These are phyloP conservation scores for Aspergillus nomiae DNA, from an alignment of 2,329 filamentous ascomycete species.

Conservation along the genomic window DNA sequence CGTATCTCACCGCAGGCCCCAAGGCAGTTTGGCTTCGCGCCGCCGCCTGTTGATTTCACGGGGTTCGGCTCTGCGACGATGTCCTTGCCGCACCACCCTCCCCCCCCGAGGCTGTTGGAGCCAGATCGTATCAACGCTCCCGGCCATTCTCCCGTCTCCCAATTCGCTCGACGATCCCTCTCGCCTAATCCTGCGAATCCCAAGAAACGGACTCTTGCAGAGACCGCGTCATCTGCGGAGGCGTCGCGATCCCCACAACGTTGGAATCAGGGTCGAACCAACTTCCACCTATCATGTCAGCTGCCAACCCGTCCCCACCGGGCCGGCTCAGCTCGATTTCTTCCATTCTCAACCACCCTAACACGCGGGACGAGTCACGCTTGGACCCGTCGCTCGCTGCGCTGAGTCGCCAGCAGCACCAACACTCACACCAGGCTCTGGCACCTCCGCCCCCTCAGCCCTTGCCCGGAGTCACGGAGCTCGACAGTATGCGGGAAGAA, in stretches of 20 bases:
- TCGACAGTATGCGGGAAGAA: slow-evolving; percentile 60
- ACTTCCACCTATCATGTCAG: slow-evolving; percentile 42
- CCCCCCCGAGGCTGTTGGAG: slow-evolving; percentile 33
- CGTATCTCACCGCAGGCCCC: slow-evolving; percentile 45
- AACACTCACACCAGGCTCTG: slow-evolving; percentile 28
- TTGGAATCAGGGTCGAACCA: slow-evolving; percentile 40
- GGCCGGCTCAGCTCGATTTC: slow-evolving; percentile 73
- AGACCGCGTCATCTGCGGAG: slow-evolving; percentile 32
- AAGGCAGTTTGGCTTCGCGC: slow-evolving; percentile 36
- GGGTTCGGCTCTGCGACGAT: slow-evolving; percentile 41
- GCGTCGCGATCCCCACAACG: slow-evolving; percentile 29
- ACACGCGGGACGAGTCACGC: slow-evolving; percentile 38
- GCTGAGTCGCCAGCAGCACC: slow-evolving; percentile 31
- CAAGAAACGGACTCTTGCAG: slow-evolving; percentile 41
- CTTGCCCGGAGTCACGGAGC: slow-evolving; percentile 44
- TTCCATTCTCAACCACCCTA: slow-evolving; percentile 68
- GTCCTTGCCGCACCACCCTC: slow-evolving; percentile 35
- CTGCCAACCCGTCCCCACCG: slow-evolving; percentile 43
- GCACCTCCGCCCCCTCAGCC: slow-evolving; percentile 28
- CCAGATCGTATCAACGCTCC: slow-evolving; percentile 30
- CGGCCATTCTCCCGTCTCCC: slow-evolving; percentile 29
- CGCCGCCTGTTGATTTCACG: slow-evolving; percentile 54
- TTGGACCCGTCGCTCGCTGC: slow-evolving; percentile 44
- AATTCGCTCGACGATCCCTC: slow-evolving; percentile 34
- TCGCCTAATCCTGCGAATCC: slow-evolving; percentile 34